A percentile compares a stretch with the other conserved stretches of the same genome.
phyloP scores from a whole-genome alignment of 768 basidiomycete genomes.

The Hortiboletus campestris region DNA sequence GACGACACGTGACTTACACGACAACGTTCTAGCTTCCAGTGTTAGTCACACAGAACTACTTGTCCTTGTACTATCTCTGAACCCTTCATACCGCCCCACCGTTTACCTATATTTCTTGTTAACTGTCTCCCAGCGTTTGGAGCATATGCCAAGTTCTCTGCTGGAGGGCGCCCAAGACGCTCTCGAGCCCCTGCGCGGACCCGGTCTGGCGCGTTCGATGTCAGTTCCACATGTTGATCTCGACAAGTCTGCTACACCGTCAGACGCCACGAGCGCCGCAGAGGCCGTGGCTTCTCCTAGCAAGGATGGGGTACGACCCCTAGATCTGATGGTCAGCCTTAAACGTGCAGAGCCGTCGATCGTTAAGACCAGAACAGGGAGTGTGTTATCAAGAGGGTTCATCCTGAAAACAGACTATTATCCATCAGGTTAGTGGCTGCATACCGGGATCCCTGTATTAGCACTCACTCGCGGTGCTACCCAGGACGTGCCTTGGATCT shows the following conservation, averaged over 20 bases:
- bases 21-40: too few species aligned
- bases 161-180: neutral
- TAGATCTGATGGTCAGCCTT: slow-evolving; percentile 63
- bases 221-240: slow-evolving; percentile 9
- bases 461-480: neutral
- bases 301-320: slow-evolving; percentile 27
- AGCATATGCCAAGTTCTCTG: neutral
- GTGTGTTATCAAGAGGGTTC: slow-evolving; percentile 83
- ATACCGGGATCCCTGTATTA: neutral
- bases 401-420: slow-evolving; percentile 94
- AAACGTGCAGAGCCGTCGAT: slow-evolving; percentile 68
- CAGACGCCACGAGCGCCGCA: slow-evolving; percentile 11
- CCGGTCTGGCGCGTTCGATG: slow-evolving; percentile 1
- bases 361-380: slow-evolving; percentile 80
- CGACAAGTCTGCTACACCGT: slow-evolving; percentile 5
- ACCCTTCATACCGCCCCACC: neutral
- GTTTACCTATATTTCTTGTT: neutral
- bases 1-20: slow-evolving; percentile 7
- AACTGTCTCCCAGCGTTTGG: neutral
- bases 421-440: slow-evolving; percentile 56
- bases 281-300: neutral
- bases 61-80: neutral
- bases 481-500: slow-evolving; percentile 86
- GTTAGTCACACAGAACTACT: neutral
- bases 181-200: neutral